Evolutionary conservation across 176 grass and related monocot genomes (phyloP), one percentile per base, ranked within the genome.

Genomic region (Melocanna baccifera): DNA sequence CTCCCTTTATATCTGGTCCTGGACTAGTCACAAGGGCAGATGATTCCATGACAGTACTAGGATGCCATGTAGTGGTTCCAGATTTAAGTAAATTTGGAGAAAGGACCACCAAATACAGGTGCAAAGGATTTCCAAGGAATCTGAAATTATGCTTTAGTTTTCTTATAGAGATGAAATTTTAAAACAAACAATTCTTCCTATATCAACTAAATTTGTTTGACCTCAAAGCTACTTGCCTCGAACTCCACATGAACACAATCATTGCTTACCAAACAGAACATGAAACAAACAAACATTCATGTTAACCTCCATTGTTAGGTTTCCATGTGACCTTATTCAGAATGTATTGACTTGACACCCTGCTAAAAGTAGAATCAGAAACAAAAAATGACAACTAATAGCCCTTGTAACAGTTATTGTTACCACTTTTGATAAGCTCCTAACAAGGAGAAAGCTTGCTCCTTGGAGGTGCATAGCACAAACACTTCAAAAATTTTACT

Each of bases 161-260:
- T 77, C 37, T 67, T 55, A 40, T 30, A 53, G 30, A 22, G 32
- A 76, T 34, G 29, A 75, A 64, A 22, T 29, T 52, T 2, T 5
- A 37, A 39, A 36, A 46, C 4, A 6, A 65, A 28, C 6, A 75
- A 22, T 57, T 65, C 6, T 73, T 34, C 72, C 23, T 20, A 26
- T 64, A 42, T 55, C 43, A 71, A 82, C 18, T 65, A 12, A 74
- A 72, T 43, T 14, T 29, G 55, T 66, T 82, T 57, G 26, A 78
- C 64, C 72, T 82, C 57, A 2, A 41, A 50, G 18, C 19, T 83
- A 59, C 20, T 39, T 66, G 25, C 55, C 26, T 66, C 51, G 19
- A 86, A 78, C 18, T 77, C 28, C 22, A 34, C 45, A 86, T 16
- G 45, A 72, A 73, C 23, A 82, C 26, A 67, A 78, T 20, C 20